Evolutionary conservation across 768 basidiomycete genomes (phyloP).

Genomic region (Leucogyrophana mollusca): DNA sequence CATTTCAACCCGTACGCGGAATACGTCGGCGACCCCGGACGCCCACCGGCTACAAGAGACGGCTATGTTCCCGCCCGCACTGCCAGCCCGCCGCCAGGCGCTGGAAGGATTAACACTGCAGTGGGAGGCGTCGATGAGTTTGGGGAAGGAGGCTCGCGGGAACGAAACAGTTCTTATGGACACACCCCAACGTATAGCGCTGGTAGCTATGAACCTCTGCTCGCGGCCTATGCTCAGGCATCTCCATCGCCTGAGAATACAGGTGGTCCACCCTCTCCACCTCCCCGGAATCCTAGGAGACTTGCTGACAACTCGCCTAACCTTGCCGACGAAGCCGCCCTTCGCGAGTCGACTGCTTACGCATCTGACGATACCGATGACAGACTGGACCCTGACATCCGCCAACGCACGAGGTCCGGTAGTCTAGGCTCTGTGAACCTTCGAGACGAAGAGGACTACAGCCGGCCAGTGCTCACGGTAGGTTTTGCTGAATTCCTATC

Average conservation of each 20-base stretch:
- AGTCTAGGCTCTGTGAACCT: conserved; percentile 20
- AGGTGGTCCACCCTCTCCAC: conserved; percentile 12
- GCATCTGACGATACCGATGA: conserved; percentile 20
- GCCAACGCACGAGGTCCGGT: conserved; percentile 18
- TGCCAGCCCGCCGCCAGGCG: conserved; percentile 43
- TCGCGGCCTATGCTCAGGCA: conserved; percentile 40
- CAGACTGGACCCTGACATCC: conserved; percentile 20
- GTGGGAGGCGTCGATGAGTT: conserved; percentile 17
- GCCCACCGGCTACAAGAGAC: conserved; percentile 23
- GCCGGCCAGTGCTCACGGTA: conserved; percentile 54
- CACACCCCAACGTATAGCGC: conserved; percentile 50
- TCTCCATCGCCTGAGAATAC: conserved; percentile 18
- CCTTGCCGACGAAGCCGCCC: conserved; percentile 2
- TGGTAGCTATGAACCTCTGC: conserved; percentile 61
- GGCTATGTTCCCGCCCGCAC: conserved; percentile 50
- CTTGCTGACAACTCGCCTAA: conserved; percentile 5
- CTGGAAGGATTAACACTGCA: conserved; percentile 11
- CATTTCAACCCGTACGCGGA: conserved; percentile 56
- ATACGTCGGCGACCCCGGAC: conserved; percentile 23
- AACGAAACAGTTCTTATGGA: conserved; percentile 31
- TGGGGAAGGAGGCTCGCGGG: conserved; percentile 25
- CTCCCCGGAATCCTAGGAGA: conserved; percentile 30
- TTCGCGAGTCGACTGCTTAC: conserved; percentile 4
- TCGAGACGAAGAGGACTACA: conserved; percentile 57
- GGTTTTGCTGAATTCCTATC: conserved; percentile 17